phyloP scores from a whole-genome alignment of 805 yeast genomes.

The Cyberlindnera misumaiensis region DNA sequence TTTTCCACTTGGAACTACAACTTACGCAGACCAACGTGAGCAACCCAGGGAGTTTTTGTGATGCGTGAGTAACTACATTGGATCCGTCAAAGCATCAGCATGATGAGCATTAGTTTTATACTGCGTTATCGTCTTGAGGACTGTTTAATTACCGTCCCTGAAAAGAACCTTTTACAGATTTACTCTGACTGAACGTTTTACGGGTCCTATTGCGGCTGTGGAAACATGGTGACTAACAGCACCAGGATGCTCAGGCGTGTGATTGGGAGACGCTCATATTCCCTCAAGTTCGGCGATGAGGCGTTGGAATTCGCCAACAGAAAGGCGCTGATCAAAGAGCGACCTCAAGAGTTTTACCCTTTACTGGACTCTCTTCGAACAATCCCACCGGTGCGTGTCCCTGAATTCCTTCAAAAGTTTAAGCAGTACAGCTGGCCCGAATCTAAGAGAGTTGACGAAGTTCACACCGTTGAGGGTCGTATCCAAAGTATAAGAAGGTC shows the following conservation, averaged over 20 bases:
- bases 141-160: slow-evolving; percentile 26
- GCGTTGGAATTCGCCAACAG: slow-evolving; percentile 21
- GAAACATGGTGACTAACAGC: not conserved
- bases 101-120: slow-evolving; percentile 20
- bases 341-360: slow-evolving; percentile 21
- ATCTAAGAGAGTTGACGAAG: slow-evolving; percentile 18
- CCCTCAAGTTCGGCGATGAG: slow-evolving; percentile 15
- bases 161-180: slow-evolving; percentile 17
- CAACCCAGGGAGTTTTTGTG: not conserved
- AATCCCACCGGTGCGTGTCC: slow-evolving; percentile 27
- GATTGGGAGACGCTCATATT: slow-evolving; percentile 2
- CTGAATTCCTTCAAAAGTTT: slow-evolving; percentile 31
- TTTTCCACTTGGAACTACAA: not conserved
- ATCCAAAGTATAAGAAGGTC: slow-evolving; percentile 51
- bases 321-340: slow-evolving; percentile 11
- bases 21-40: not conserved
- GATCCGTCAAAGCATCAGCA: slow-evolving; percentile 5
- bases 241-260: slow-evolving; percentile 3
- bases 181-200: slow-evolving; percentile 3
- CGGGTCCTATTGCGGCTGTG: not conserved
- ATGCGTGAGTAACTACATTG: not conserved
- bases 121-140: slow-evolving; percentile 31
- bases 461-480: slow-evolving; percentile 42
- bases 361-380: slow-evolving; percentile 12
- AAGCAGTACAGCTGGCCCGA: slow-evolving; percentile 19